Conservation (phyloP, 306 rosid species). For the Medicago truncatula region MtrunA17r5.0-ANR NC_053048.1:33851001-33851500, state of each 20-base stretch:
- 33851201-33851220: neutral
- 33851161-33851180: neutral
- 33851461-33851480: too few relatives aligned
- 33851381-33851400: too few relatives aligned
- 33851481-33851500: too few relatives aligned
- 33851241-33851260: neutral
- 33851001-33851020: neutral
- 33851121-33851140: too few relatives aligned
- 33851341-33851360: too few relatives aligned
- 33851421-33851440: too few relatives aligned
- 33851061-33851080: neutral
- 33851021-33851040: conserved; percentile 4
- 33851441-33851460: too few relatives aligned
- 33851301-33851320: neutral
- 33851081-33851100: too few relatives aligned
- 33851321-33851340: neutral
- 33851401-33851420: too few relatives aligned
- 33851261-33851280: neutral
- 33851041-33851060: neutral
- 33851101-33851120: too few relatives aligned
- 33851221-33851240: neutral
- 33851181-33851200: neutral
- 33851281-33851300: neutral
- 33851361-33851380: too few relatives aligned
- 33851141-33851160: too few relatives aligned